Evolutionary conservation across 805 yeast genomes (phyloP).

Genomic region (Myxozyma mucilagina): DNA sequence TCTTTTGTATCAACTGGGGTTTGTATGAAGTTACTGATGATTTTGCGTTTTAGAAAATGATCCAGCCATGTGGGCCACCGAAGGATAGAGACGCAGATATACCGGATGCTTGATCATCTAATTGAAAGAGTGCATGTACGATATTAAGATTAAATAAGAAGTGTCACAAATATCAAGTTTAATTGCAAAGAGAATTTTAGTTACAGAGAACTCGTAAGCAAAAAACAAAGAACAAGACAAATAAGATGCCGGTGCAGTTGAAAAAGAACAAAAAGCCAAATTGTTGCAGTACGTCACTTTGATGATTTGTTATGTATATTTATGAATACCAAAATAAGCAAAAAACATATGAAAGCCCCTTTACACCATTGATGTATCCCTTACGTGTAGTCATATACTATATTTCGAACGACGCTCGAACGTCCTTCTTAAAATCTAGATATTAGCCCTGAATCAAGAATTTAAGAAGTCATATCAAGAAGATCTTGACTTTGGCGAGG

Average conservation of each 20-base stretch:
- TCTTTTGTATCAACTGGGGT: not conserved
- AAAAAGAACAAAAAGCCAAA: not conserved
- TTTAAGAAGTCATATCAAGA: not conserved
- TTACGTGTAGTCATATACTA: not conserved
- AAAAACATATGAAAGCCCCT: not conserved
- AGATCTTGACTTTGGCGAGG: not conserved
- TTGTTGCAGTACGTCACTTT: not conserved
- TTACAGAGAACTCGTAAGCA: not conserved
- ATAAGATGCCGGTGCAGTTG: not conserved
- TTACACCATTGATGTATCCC: not conserved
- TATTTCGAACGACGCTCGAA: not conserved
- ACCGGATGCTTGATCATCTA: not conserved
- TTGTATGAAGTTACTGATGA: no score
- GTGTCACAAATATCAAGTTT: not conserved
- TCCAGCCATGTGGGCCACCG: slow-evolving; percentile 37
- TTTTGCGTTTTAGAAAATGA: slow-evolving; percentile 34
- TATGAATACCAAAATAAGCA: not conserved
- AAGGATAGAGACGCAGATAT: slow-evolving; percentile 6
- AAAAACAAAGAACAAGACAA: not conserved
- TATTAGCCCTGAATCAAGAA: not conserved
- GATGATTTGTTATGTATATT: not conserved
- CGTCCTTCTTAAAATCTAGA: not conserved
- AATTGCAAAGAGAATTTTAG: not conserved
- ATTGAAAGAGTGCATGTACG: not conserved
- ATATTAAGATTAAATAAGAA: not conserved